Evolutionary conservation across 2,329 filamentous ascomycete species (phyloP), one percentile per base, ranked within the genome.

Genomic region (Aspergillus pseudotamarii): DNA sequence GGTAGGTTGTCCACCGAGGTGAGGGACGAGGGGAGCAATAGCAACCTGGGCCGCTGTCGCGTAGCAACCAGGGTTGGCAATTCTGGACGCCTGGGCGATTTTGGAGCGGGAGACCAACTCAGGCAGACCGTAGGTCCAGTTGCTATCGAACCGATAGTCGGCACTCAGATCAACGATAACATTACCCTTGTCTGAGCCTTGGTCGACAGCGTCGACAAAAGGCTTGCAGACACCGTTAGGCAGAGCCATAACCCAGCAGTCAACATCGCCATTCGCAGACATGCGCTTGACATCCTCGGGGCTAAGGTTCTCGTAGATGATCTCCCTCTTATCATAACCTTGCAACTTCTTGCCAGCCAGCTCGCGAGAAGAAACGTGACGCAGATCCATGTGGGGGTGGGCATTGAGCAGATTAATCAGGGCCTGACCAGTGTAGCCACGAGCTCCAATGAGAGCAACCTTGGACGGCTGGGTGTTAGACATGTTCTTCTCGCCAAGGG

Each of bases 181-280:
- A 70, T 91, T 93, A 66, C 86, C 86, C 72, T 84, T 82, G 58
- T 87, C 85, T 62, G 88, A 88, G 36, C 85, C 87, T 73, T 90
- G 86, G 71, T 94, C 87, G 59, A 98, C 87, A 9, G 94, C 94
- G 67, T 98, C 92, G 11, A 98, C 91, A 70, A 91, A 99, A 0
- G 95, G 94, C 81, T 93, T 91, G 87, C 93, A 97, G 57, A 97
- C 93, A 65, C 92, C 92, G 74, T 98, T 99, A 51, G 94, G 95
- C 34, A 98, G 88, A 41, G 95, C 95, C 92, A 98, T 95, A 51
- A 98, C 92, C 94, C 94, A 98, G 81, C 92, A 95, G 81, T 98
- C 94, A 57, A 98, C 89, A 72, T 94, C 88, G 58, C 91, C 91
- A 36, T 90, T 88, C 76, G 91, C 89, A 66, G 95, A 92, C 87